phyloP scores from a whole-genome alignment of 805 yeast genomes.

The Ogataea pignaliae region DNA sequence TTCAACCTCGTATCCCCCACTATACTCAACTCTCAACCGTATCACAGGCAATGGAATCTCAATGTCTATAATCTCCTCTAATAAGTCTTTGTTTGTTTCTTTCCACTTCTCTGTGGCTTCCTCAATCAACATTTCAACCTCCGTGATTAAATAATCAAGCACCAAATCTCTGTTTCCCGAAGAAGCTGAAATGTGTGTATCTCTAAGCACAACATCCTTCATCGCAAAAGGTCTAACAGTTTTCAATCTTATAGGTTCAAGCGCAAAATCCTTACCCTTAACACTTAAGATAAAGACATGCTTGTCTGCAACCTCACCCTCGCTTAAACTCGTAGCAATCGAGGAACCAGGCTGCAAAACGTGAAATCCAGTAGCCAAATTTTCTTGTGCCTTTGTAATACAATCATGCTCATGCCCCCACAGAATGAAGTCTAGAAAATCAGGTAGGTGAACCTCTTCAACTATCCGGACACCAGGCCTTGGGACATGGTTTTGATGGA shows the following conservation, averaged over 20 bases:
- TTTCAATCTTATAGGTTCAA: slow-evolving; percentile 59
- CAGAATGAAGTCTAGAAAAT: slow-evolving; percentile 72
- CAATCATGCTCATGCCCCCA: slow-evolving; percentile 99
- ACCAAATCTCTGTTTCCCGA: slow-evolving; percentile 58
- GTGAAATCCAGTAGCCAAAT: slow-evolving; percentile 60
- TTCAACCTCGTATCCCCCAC: slow-evolving; percentile 89
- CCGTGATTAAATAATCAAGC: slow-evolving; percentile 49
- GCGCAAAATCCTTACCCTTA: slow-evolving; percentile 47
- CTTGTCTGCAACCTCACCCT: slow-evolving; percentile 76
- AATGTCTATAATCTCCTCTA: slow-evolving; percentile 27
- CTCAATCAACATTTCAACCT: slow-evolving; percentile 64
- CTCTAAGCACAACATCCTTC: slow-evolving; percentile 55
- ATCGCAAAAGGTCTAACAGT: slow-evolving; percentile 82
- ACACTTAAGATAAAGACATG: slow-evolving; percentile 68
- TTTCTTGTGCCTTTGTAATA: slow-evolving; percentile 59
- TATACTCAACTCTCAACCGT: slow-evolving; percentile 79
- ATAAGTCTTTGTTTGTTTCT: slow-evolving; percentile 23
- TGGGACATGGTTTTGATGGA: slow-evolving; percentile 87
- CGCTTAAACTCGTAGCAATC: slow-evolving; percentile 84
- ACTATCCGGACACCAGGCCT: slow-evolving; percentile 77
- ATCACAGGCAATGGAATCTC: slow-evolving; percentile 76
- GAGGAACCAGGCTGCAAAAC: slow-evolving; percentile 93
- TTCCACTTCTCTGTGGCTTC: slow-evolving; percentile 52
- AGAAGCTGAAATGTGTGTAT: slow-evolving; percentile 55
- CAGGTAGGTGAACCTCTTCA: slow-evolving; percentile 82